A percentile compares a stretch with the other conserved stretches of the same genome.
Conservation (phyloP, 345 rosid genomes). For the Rhodomyrtus tomentosa region DNA sequence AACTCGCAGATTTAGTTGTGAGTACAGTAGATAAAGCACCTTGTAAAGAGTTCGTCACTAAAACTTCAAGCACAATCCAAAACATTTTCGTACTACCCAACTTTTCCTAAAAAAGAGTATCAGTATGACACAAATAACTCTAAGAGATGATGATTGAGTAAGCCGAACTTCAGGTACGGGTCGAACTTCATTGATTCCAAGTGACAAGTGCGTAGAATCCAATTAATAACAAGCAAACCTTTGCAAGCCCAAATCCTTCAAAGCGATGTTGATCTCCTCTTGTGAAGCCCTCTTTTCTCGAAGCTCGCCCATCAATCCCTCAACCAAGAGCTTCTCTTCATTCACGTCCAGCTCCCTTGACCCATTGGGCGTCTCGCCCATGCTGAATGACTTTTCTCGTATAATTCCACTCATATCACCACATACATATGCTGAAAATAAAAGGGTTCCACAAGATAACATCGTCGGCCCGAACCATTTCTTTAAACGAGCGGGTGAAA, state of each 20-base stretch:
- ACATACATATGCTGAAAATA: conserved; percentile 18
- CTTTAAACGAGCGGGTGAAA: background rate
- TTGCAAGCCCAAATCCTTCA: conserved; percentile 14
- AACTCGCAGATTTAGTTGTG: background rate
- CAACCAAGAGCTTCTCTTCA: conserved; percentile 1
- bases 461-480: background rate
- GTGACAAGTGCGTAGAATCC: background rate
- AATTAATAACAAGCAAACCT: conserved; percentile 4
- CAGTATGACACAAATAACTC: background rate
- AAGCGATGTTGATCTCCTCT: background rate
- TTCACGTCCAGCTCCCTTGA: conserved; percentile 1
- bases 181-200: background rate
- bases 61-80: background rate
- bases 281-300: background rate
- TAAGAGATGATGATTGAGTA: background rate
- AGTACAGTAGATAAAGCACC: background rate
- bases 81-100: background rate
- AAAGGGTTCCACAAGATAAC: background rate
- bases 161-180: background rate
- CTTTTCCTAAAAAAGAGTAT: background rate
- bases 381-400: background rate
- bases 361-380: conserved; percentile 10
- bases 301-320: background rate
- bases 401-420: conserved; percentile 13
- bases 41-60: background rate